Base-by-base conservation (phyloP, 2,329 filamentous ascomycete genomes). In the Mycocentrospora acerina region DNA sequence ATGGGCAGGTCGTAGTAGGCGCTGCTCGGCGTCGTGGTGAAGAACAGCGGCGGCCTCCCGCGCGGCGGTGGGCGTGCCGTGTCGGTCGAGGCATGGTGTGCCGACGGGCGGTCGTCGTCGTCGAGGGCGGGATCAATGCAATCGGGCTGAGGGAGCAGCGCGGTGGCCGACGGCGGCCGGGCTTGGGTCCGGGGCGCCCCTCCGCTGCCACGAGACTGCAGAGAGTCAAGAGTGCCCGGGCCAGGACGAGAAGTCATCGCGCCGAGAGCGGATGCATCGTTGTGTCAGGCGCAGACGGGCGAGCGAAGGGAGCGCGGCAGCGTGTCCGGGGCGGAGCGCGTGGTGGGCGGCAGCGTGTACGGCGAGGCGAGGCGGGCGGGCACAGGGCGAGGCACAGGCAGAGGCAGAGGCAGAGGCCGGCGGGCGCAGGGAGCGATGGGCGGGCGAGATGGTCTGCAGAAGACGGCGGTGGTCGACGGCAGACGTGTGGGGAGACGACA, bases 201-300 rank as follows among this genome's bases (percentile, higher is more conserved):
- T 48, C 49, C 59, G 51, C 54, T 60, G 50, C 56, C 63, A 49
- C 60, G 55, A 48, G 53, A 62, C 52, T 67, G 66, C 43, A 60
- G 60, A 57, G 55, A 57, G 52, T 66, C 60, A 53, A 59, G 64
- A 48, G 62, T 60, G 57, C 64, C 64, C 59, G 56, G 59, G 55
- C 60, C 62, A 67, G 65, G 63, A 66, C 67, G 66, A 60, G 67
- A 68, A 67, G 57, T 69, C 67, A 70, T 70, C 54, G 66, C 67
- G 69, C 60, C 48, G 52, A 59, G 52, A 54, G 60, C 61, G 59
- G 55, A 62, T 59, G 60, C 66, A 67, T 69, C 56, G 59, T 67
- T 59, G 62, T 39, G 46, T 48, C 53, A 48, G 57, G 58, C 49
- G 54, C 52, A 52, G 48, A 40, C 51, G 51, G 51, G 45, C 51